These are phyloP conservation scores for Nothophytophthora sp. DNA, from an alignment of 352 stramenopile species.

Conservation along the genomic window DNA sequence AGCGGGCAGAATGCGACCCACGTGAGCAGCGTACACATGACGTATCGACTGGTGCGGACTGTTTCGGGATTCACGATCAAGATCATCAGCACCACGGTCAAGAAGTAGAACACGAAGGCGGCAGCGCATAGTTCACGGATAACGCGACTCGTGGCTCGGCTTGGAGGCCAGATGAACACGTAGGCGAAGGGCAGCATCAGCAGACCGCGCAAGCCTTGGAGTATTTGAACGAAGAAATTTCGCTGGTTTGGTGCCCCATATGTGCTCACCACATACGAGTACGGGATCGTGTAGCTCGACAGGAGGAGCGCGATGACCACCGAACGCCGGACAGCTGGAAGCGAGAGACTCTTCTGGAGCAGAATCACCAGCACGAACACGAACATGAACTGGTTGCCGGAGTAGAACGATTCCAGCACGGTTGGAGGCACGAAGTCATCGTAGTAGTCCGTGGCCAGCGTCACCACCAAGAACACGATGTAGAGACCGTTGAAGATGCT, in stretches of 20 bases:
- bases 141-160: constrained; percentile 25
- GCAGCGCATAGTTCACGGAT: constrained; percentile 34
- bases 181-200: constrained; percentile 31
- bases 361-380: constrained; percentile 40
- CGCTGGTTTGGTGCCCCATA: constrained; percentile 10
- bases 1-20: constrained; percentile 32
- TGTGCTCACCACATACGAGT: constrained; percentile 16
- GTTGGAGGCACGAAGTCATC: constrained; percentile 15
- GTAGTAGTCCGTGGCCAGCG: constrained; percentile 22
- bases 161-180: constrained; percentile 31
- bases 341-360: constrained; percentile 49
- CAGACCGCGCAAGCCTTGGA: constrained; percentile 16
- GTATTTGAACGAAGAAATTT: constrained; percentile 6
- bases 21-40: constrained; percentile 13
- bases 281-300: constrained; percentile 26
- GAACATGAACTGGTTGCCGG: constrained; percentile 35
- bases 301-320: constrained; percentile 23
- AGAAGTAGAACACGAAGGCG: constrained; percentile 17
- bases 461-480: constrained; percentile 22
- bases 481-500: constrained; percentile 27
- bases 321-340: constrained; percentile 30
- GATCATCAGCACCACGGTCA: constrained; percentile 14
- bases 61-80: constrained; percentile 23
- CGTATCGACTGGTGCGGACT: background rate
- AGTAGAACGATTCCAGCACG: constrained; percentile 28